These are phyloP conservation scores for Geosmithia morbida DNA, from an alignment of 2,329 filamentous ascomycete species.

Conservation along the genomic window DNA sequence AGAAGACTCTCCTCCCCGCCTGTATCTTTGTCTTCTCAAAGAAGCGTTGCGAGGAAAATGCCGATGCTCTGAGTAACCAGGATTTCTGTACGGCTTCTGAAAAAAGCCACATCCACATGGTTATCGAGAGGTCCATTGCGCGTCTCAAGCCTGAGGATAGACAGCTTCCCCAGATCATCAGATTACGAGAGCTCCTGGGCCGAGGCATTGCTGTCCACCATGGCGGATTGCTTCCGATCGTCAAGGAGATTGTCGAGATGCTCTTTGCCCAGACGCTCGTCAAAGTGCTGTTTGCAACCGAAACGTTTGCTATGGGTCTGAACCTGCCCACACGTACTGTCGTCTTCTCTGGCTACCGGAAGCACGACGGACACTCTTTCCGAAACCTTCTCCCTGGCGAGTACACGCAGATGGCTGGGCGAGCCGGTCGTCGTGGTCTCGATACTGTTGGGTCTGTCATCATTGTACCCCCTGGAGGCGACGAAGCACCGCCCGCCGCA, in stretches of 20 bases:
- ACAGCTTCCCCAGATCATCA: slow-evolving; percentile 78
- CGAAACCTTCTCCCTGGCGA: slow-evolving; percentile 85
- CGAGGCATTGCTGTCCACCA: slow-evolving; percentile 94
- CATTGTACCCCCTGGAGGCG: slow-evolving; percentile 70
- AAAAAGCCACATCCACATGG: slow-evolving; percentile 96
- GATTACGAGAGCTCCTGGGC: slow-evolving; percentile 70
- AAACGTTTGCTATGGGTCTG: slow-evolving; percentile 97
- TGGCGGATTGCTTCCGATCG: slow-evolving; percentile 84
- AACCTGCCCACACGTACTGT: slow-evolving; percentile 93
- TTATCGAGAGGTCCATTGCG: slow-evolving; percentile 87
- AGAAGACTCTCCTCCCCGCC: slow-evolving; percentile 73
- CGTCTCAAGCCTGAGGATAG: slow-evolving; percentile 84
- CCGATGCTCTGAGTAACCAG: slow-evolving; percentile 84
- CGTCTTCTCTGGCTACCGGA: slow-evolving; percentile 92
- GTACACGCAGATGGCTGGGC: slow-evolving; percentile 98
- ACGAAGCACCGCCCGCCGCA: slow-evolving; percentile 76
- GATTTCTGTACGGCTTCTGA: slow-evolving; percentile 89
- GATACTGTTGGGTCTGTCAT: slow-evolving; percentile 98
- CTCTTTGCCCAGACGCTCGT: slow-evolving; percentile 89
- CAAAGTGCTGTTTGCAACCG: slow-evolving; percentile 93
- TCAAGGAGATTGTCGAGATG: slow-evolving; percentile 96
- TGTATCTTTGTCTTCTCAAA: slow-evolving; percentile 99
- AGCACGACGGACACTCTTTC: slow-evolving; percentile 88
- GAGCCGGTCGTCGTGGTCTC: slow-evolving; percentile 89
- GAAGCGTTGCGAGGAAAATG: slow-evolving; percentile 93